Evolutionary conservation across 2,329 filamentous ascomycete species (phyloP), one percentile per base, ranked within the genome.

Genomic region (Chalara sp.): DNA sequence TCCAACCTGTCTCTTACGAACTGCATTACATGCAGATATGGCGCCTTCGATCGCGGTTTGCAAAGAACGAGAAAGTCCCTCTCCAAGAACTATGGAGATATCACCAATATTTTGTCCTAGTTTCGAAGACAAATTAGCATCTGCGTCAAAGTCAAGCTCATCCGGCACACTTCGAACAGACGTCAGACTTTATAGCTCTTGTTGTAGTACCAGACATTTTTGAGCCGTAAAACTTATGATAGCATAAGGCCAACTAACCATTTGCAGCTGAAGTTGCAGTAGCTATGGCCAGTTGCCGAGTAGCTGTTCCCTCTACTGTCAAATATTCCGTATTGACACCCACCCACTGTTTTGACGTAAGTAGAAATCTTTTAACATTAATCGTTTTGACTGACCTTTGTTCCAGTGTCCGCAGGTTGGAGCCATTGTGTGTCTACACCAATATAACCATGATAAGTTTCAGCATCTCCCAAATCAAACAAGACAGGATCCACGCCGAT

Each of bases 261-360:
- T 47, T 51, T 44, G 44, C 49, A 39, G 32, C 44, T 8, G 49
- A 37, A 44, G 49, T 51, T 29, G 49, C 49, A 31, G 49, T 51
- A 28, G 49, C 49, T 30, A 47, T 35, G 31, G 47, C 41, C 13
- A 47, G 35, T 12, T 47, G 31, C 30, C 43, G 35, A 32, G 49
- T 47, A n/a, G 49, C 47, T 31, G 49, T 47, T 2, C 44, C 44
- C 42, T 47, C 44, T 11, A 47, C 47, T 30, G 45, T 44, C 30
- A 51, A 39, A 37, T 47, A 47, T 44, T 51, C 44, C 13, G 45
- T 47, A 47, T 51, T 47, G 5, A 47, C 39, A 43, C 37, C 30
- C 6, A 43, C 29, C 41, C 41, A 43, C 21, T 21, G 21, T 21
- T 39, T 39, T 39, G 12, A 44, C 21, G 33, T 52, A 11, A 45